Percentiles rank a stretch among this genome's conserved stretches.
Conservation (phyloP, 2,329 filamentous ascomycete species). For the Penicillium sp. region DNA sequence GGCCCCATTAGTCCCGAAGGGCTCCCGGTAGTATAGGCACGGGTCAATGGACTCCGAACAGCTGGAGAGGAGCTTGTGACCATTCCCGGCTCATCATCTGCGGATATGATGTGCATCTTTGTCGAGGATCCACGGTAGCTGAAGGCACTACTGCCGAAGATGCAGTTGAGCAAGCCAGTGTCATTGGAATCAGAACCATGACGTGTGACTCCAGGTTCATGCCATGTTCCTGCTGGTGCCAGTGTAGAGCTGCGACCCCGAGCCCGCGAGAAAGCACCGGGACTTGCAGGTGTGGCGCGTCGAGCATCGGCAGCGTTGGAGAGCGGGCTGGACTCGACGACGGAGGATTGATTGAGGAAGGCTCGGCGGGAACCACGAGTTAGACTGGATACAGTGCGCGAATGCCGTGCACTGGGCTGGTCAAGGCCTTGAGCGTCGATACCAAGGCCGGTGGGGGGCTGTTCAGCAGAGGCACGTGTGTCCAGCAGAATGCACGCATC, state of each 20-base stretch:
- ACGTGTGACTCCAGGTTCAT: conserved; percentile 46
- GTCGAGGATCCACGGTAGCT: conserved; percentile 65
- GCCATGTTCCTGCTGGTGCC: conserved; percentile 41
- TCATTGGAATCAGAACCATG: conserved; percentile 57
- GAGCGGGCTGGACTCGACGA: conserved; percentile 43
- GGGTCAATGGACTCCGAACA: conserved; percentile 43
- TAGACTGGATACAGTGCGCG: conserved; percentile 46
- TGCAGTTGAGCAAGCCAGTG: conserved; percentile 61
- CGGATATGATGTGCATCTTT: conserved; percentile 64
- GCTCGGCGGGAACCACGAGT: conserved; percentile 44
- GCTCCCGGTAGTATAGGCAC: conserved; percentile 48
- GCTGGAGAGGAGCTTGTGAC: conserved; percentile 36
- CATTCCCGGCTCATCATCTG: conserved; percentile 43
- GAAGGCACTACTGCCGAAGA: conserved; percentile 65
- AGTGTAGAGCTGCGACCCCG: conserved; percentile 55
- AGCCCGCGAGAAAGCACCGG: conserved; percentile 50
- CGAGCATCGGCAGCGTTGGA: conserved; percentile 42
- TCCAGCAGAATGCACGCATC: conserved; percentile 56
- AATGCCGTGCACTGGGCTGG: conserved; percentile 39
- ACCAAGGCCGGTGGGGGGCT: conserved; percentile 42
- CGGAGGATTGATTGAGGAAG: conserved; percentile 42
- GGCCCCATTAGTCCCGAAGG: conserved; percentile 36
- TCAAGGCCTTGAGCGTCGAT: conserved; percentile 44
- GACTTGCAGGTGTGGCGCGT: conserved; percentile 39
- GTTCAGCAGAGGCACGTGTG: conserved; percentile 42